phyloP scores from a whole-genome alignment of 306 rosid species.

The Rosa persica region DNA sequence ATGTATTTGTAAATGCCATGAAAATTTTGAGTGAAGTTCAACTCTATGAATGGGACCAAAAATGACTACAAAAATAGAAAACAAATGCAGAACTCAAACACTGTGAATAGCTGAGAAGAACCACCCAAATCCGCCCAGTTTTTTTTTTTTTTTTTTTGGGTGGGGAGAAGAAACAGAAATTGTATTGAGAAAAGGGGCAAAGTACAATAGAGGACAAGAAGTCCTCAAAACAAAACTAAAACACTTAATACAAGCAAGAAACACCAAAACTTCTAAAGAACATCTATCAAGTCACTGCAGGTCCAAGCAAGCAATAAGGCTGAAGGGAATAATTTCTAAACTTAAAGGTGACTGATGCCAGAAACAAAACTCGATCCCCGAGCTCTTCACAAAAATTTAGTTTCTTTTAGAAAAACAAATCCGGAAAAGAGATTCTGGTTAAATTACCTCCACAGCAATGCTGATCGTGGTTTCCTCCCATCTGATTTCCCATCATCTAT shows the following conservation, averaged over 20 bases:
- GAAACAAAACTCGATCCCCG: neutral
- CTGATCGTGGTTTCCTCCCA: constrained; percentile 71
- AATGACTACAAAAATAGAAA: neutral
- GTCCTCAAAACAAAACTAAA: neutral
- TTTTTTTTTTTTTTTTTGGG: too few relatives aligned
- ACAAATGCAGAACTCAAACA: neutral
- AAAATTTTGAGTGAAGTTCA: neutral
- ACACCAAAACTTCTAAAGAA: neutral
- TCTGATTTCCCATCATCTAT: constrained; percentile 54
- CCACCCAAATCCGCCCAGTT: neutral
- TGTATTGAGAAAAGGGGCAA: neutral
- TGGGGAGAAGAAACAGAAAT: neutral
- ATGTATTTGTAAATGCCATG: neutral
- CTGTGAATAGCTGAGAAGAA: neutral
- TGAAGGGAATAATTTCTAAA: neutral
- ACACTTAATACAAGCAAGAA: neutral
- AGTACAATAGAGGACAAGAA: neutral
- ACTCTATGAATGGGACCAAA: neutral
- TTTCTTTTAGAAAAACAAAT: neutral
- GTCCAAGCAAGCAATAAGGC: neutral
- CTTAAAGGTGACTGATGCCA: neutral
- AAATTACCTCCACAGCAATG: constrained; percentile 87
- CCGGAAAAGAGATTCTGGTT: neutral
- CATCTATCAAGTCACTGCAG: neutral
- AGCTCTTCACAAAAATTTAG: neutral